Percentiles rank a stretch among this genome's conserved stretches.
These are phyloP conservation scores for Gracilaria domingensis DNA, from an alignment of 23 red algal species.

Conservation along the genomic window DNA sequence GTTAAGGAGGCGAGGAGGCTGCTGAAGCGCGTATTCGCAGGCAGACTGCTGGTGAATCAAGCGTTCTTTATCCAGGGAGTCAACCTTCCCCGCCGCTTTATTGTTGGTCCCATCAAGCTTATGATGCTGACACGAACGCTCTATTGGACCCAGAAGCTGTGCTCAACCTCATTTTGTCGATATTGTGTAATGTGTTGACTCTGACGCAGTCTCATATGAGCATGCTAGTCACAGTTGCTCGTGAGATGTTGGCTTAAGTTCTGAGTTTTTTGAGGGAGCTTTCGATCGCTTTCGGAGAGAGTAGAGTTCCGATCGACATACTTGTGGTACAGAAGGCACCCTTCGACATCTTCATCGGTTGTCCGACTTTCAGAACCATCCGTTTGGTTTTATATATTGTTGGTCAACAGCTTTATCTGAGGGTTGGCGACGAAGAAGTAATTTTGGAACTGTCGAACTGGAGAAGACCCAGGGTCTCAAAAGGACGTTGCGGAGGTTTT, in stretches of 20 bases:
- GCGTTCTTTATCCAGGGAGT: not conserved
- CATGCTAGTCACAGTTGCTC: not conserved
- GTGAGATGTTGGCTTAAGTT: not conserved
- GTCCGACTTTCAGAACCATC: not conserved
- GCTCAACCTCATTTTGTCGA: slow-evolving; percentile 9
- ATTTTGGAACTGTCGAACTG: not conserved
- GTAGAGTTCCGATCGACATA: not conserved
- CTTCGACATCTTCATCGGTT: slow-evolving; percentile 9
- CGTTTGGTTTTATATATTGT: not conserved
- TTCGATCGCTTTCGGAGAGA: not conserved
- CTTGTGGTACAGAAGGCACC: slow-evolving; percentile 31
- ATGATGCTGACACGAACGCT: slow-evolving; percentile 13
- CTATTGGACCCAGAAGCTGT: slow-evolving; percentile 19
- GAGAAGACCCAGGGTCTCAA: too few species aligned
- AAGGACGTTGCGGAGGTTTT: too few species aligned
- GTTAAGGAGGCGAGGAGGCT: slow-evolving; percentile 12
- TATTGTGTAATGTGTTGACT: not conserved
- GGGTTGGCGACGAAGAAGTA: slow-evolving; percentile 22
- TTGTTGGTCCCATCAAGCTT: slow-evolving; percentile 3
- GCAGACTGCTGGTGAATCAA: not conserved
- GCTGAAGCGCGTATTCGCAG: slow-evolving; percentile 2
- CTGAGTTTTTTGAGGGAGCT: not conserved
- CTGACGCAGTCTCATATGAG: not conserved
- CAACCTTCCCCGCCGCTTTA: slow-evolving; percentile 25
- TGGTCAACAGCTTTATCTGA: not conserved